Conservation (phyloP, 768 basidiomycete genomes). For the Hydnum rufescens region DNA sequence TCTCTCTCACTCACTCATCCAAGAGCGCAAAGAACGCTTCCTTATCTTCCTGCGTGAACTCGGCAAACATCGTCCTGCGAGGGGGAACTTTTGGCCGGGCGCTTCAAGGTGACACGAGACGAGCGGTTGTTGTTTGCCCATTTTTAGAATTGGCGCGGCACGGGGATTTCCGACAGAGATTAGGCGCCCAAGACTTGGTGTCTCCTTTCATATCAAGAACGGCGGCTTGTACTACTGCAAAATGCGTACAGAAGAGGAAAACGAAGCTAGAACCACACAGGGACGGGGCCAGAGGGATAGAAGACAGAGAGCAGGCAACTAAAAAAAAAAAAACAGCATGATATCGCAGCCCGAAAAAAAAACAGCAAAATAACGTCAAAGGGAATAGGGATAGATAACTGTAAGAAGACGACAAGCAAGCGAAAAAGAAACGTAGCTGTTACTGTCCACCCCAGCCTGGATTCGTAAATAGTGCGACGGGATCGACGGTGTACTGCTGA, state of each 20-base stretch:
- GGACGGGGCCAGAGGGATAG: not conserved
- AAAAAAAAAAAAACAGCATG: too few species aligned
- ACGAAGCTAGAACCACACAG: not conserved
- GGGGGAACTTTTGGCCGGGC: not conserved
- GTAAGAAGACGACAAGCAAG: too few species aligned
- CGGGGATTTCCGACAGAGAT: not conserved
- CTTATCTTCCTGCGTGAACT: constrained; percentile 46
- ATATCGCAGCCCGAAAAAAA: too few species aligned
- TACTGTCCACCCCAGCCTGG: too few species aligned
- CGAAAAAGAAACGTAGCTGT: too few species aligned
- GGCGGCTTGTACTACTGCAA: not conserved
- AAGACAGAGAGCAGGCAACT: too few species aligned
- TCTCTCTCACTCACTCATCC: constrained; percentile 46
- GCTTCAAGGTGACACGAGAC: not conserved
- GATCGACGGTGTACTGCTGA: not conserved
- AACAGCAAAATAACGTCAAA: too few species aligned
- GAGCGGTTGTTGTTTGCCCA: not conserved
- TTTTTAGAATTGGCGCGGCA: not conserved
- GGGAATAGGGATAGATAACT: too few species aligned
- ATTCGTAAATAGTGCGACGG: not conserved
- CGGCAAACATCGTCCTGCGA: constrained; percentile 30
- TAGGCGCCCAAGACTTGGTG: not conserved
- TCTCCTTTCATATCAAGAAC: not conserved
- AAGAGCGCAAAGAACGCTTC: constrained; percentile 63
- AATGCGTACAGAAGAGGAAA: not conserved